A percentile compares a stretch with the other conserved stretches of the same genome.
Evolutionary conservation across 1,284 basidiomycete genomes (phyloP).

Genomic region (Cerioporus squamosus): DNA sequence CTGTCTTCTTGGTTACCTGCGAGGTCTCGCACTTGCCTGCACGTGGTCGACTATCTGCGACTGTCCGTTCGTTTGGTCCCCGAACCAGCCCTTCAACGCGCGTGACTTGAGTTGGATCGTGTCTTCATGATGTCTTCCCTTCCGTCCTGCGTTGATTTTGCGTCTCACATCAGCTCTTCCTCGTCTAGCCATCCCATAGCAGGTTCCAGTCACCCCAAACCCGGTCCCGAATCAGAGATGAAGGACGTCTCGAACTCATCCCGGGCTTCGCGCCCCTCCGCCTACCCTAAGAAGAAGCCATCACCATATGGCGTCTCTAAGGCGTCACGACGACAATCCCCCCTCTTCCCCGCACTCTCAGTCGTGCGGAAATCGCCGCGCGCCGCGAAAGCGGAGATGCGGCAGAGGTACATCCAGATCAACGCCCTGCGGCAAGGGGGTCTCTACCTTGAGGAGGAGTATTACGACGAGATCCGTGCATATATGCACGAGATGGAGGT

Average conservation of each 20-base stretch:
- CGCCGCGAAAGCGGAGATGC: conserved; percentile 60
- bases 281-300: conserved; percentile 82
- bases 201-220: conserved; percentile 42
- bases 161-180: conserved; percentile 32
- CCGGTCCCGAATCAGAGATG: conserved; percentile 52
- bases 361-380: conserved; percentile 60
- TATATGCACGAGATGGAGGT: conserved; percentile 99
- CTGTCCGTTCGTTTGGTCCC: not conserved
- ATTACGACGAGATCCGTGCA: conserved; percentile 87
- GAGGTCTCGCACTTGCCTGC: not conserved
- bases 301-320: conserved; percentile 79
- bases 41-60: conserved; percentile 1
- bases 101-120: conserved; percentile 8
- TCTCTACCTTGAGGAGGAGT: conserved; percentile 88
- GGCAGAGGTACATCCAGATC: conserved; percentile 70
- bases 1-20: conserved; percentile 15
- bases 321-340: conserved; percentile 42
- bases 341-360: conserved; percentile 51
- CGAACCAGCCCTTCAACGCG: not conserved
- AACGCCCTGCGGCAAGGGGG: conserved; percentile 69
- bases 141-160: not conserved
- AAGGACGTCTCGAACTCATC: conserved; percentile 72
- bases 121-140: conserved; percentile 15
- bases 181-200: conserved; percentile 48
- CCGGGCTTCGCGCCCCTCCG: conserved; percentile 61